Base-by-base conservation (phyloP, 495 filamentous ascomycete species). In the Aspergillus nanangensis region DNA sequence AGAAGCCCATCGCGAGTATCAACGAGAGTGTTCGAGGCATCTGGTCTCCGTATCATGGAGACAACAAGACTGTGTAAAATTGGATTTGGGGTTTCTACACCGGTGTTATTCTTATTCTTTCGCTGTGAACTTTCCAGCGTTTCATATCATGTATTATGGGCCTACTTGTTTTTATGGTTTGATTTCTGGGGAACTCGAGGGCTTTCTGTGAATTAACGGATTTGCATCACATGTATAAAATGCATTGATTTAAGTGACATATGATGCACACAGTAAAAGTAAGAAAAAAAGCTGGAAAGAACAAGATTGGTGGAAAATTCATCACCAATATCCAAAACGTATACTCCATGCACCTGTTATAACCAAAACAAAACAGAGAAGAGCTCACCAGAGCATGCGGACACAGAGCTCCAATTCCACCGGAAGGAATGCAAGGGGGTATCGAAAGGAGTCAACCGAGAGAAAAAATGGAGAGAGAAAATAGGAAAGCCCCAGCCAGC, bases 1-100 rank as follows among this genome's bases (percentile, higher is more conserved):
- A 75, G 63, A 95, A 92, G 75, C 83, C 88, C 5, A 84, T 98
- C 18, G 78, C 71, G 44, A 92, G 87, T 78, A 71, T 86, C 62
- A 96, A 93, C 63, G 83, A 91, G 66, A 90, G 89, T 69, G 90
- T 96, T 11, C 83, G 93, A 72, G 93, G 93, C 47, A 80, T 97
- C 51, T 98, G 92, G 90, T 86, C 81, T 71, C 90, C 90, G 33
- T 95, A 87, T 63, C 93, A 97, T 66, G 90, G 91, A 34, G 70
- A 67, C 44, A 29, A 69, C 45, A 71, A 71, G 46, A 56, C 61
- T 31, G 66, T 74, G 43, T 75, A 60, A 57, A 39, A 14, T 22
- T 10, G 25, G 13, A 29, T 41, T 38, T 18, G 43, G 9, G n/a
- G 4, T 23, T 17, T 5, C 22, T 24, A n/a, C 18, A 9, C 22